Base-by-base conservation (phyloP, 441 rosid species). In the Corymbia citriodora region DNA sequence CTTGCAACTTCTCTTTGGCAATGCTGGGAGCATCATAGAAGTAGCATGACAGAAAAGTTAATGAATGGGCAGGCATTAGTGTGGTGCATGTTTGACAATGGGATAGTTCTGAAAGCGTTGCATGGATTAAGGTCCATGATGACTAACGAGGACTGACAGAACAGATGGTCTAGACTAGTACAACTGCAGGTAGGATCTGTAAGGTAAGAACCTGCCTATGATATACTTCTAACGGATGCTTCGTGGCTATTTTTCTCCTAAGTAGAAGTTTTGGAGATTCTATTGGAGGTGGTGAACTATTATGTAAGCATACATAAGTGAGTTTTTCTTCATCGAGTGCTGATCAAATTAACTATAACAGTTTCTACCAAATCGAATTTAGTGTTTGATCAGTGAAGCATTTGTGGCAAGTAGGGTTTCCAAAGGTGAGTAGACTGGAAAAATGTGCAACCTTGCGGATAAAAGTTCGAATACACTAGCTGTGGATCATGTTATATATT, bases 1-100 rank as follows among this genome's bases (percentile, higher is more conserved):
- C 93, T 94, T 53, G 95, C 89, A 33, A 91, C 95, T 93, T 97
- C 98, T 95, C 92, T 96, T 93, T 97, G 95, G 98, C 99, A 97
- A 92, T 96, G 93, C 99, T 97, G 92, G 54, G 36, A 90, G 88
- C 61, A 55, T n/a, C 45, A 86, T 21, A 86, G 36, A 29, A 45
- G 61, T 87, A 52, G 48, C 21, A 87, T 55, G 15, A 36, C 16
- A 55, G 61, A 27, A 53, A 55, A 57, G 52, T n/a, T 19, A n/a
- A n/a, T 55, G 65, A 61, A 55, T 33, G 45, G 61, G 3, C 19
- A 33, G 65, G 29, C 70, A 87, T 31, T 8, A 18, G 2, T n/a
- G 27, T 55, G 45, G 48, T 87, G 88, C 63, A 31, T 49, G 21
- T 52, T 87, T 55, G 18, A 53, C 25, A 53, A 17, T 31, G 48